Conservation (phyloP, 2,329 filamentous ascomycete genomes). For the Paracoccidioides brasiliensis region DNA sequence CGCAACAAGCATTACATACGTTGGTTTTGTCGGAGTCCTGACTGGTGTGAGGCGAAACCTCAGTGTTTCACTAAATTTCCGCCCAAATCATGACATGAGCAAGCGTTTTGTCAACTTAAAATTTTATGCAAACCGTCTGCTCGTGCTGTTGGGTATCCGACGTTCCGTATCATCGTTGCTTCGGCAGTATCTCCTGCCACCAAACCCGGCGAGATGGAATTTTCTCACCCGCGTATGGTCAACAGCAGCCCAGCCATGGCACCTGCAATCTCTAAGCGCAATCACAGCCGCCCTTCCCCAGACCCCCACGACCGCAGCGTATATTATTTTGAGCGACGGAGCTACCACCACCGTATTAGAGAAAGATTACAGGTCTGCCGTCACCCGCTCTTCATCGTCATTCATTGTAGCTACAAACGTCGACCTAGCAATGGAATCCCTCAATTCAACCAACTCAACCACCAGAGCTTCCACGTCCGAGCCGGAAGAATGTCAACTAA, state of each 20-base stretch:
- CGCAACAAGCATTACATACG: constrained; percentile 36
- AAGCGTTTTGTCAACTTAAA: constrained; percentile 9
- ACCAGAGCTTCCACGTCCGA: constrained; percentile 12
- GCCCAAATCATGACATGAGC: constrained; percentile 22
- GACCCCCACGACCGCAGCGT: constrained; percentile 40
- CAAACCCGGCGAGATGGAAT: neutral
- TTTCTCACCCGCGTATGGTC: neutral
- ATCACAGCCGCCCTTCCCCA: constrained; percentile 24
- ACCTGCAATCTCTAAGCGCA: constrained; percentile 9
- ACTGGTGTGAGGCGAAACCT: constrained; percentile 36
- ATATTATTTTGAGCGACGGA: constrained; percentile 44
- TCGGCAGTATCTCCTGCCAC: constrained; percentile 31
- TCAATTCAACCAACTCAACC: constrained; percentile 10
- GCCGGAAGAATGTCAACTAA: constrained; percentile 8
- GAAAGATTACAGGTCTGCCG: constrained; percentile 40
- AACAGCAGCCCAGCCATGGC: neutral
- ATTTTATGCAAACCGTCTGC: constrained; percentile 23
- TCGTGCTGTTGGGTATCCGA: constrained; percentile 42
- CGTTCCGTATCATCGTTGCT: constrained; percentile 42
- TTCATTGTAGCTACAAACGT: constrained; percentile 48
- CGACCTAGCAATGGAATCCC: constrained; percentile 25
- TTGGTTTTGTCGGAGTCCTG: constrained; percentile 39
- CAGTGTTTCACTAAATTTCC: constrained; percentile 39
- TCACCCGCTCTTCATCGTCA: constrained; percentile 30
- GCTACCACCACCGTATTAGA: constrained; percentile 38